Conservation (phyloP, 1,139 yeast species). For the Insectozyma bohioensis region DNA sequence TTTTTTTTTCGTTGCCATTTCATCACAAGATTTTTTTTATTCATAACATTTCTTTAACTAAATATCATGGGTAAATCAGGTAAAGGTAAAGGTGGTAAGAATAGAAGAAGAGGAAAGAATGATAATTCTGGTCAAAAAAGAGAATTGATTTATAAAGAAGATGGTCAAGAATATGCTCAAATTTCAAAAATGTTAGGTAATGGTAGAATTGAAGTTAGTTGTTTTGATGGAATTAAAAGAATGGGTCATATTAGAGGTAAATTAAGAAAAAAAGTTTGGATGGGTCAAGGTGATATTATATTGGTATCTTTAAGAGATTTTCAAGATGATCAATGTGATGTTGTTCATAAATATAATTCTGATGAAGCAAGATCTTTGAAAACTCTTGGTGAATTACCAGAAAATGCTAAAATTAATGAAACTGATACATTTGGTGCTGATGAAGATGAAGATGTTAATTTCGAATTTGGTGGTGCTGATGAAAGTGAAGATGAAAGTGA, state of each 20-base stretch:
- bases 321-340: constrained; percentile 98
- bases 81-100: constrained; percentile 68
- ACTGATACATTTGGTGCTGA: constrained; percentile 97
- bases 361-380: constrained; percentile 98
- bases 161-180: constrained; percentile 98
- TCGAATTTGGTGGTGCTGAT: constrained; percentile 96
- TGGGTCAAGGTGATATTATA: constrained; percentile 97
- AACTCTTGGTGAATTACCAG: constrained; percentile 95
- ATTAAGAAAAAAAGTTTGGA: constrained; percentile 99
- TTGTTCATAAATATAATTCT: constrained; percentile 92
- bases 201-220: constrained; percentile 92
- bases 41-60: constrained; percentile 1
- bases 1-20: neutral
- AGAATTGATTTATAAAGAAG: constrained; percentile 88
- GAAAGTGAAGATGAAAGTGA: constrained; percentile 68
- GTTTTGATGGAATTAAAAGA: constrained; percentile 92
- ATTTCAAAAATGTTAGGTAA: constrained; percentile 98
- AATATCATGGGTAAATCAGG: constrained; percentile 48
- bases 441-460: constrained; percentile 96
- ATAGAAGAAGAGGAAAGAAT: constrained; percentile 99
- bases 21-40: constrained; percentile 3
- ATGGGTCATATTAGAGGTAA: constrained; percentile 99
- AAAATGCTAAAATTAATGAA: constrained; percentile 95
- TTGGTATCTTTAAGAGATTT: constrained; percentile 95
- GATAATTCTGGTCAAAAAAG: constrained; percentile 90